Evolutionary conservation across 371 early-diverging fungal genomes (phyloP).

Genomic region (Mortierella sp.): DNA sequence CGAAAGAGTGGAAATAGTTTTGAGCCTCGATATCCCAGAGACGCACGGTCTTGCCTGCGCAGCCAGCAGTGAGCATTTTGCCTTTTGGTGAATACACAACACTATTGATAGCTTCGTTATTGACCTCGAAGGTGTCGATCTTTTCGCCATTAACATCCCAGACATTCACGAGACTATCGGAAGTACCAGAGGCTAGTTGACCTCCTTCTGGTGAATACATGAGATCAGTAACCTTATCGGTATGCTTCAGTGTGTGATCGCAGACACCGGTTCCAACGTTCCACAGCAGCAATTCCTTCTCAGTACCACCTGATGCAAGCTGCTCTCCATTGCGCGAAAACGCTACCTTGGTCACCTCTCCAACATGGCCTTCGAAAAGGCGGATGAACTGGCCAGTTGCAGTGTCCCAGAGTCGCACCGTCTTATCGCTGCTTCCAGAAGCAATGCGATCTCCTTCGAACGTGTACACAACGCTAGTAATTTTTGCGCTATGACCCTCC

Average conservation of each 20-base stretch:
- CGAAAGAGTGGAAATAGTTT: no score
- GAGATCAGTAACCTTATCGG: neutral
- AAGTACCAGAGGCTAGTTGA: neutral
- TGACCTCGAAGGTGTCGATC: slow-evolving; percentile 20
- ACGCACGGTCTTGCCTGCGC: neutral
- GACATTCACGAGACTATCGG: neutral
- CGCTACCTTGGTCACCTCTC: neutral
- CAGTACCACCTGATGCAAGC: slow-evolving; percentile 8
- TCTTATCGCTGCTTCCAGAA: neutral
- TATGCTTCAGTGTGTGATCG: neutral
- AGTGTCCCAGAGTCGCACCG: slow-evolving; percentile 15
- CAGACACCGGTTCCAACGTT: neutral
- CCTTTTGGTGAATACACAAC: neutral
- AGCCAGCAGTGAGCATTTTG: no score
- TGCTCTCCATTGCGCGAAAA: slow-evolving; percentile 9
- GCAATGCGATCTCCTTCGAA: neutral
- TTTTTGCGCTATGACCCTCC: neutral
- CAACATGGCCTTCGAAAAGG: neutral
- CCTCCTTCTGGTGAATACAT: neutral
- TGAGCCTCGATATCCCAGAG: no score
- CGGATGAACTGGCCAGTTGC: neutral
- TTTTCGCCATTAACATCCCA: slow-evolving; percentile 12
- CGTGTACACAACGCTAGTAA: neutral
- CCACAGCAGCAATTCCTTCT: slow-evolving; percentile 3
- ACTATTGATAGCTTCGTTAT: neutral